A percentile compares a stretch with the other conserved stretches of the same genome.
phyloP scores from a whole-genome alignment of 805 yeast genomes.

The Saccharomycopsis selenospora region DNA sequence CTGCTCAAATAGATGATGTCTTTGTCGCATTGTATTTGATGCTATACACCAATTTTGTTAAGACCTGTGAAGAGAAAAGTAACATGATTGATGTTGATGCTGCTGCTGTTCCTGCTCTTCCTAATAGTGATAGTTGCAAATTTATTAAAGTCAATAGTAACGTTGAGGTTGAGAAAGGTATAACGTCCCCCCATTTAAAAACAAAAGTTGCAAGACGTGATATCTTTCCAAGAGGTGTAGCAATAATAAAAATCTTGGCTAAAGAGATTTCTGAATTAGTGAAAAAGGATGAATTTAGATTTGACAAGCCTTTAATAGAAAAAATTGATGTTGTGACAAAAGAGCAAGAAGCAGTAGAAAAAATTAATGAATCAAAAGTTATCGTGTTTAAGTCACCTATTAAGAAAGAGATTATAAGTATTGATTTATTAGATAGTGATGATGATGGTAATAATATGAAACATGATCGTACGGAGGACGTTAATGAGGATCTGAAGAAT shows the following conservation, averaged over 20 bases:
- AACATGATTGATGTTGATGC: background rate
- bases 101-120: slow-evolving; percentile 2
- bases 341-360: background rate
- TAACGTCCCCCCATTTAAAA: slow-evolving; percentile 27
- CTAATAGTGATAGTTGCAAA: slow-evolving; percentile 14
- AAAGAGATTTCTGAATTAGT: slow-evolving; percentile 18
- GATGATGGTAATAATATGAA: slow-evolving; percentile 1
- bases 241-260: slow-evolving; percentile 13
- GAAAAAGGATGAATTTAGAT: slow-evolving; percentile 13
- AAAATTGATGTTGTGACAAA: background rate
- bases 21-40: slow-evolving; percentile 53
- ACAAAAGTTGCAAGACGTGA: slow-evolving; percentile 43
- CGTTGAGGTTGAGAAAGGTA: background rate
- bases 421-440: slow-evolving; percentile 15
- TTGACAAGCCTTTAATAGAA: slow-evolving; percentile 3
- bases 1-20: slow-evolving; percentile 67
- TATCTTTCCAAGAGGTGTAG: slow-evolving; percentile 32
- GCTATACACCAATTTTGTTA: slow-evolving; percentile 30
- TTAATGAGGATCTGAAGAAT: background rate
- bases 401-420: background rate
- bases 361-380: slow-evolving; percentile 6
- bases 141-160: slow-evolving; percentile 6
- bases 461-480: background rate
- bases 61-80: slow-evolving; percentile 1
- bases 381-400: background rate